Evolutionary conservation across 768 basidiomycete species (phyloP), one percentile per base, ranked within the genome.

Genomic region (Suillus fuscotomentosus): DNA sequence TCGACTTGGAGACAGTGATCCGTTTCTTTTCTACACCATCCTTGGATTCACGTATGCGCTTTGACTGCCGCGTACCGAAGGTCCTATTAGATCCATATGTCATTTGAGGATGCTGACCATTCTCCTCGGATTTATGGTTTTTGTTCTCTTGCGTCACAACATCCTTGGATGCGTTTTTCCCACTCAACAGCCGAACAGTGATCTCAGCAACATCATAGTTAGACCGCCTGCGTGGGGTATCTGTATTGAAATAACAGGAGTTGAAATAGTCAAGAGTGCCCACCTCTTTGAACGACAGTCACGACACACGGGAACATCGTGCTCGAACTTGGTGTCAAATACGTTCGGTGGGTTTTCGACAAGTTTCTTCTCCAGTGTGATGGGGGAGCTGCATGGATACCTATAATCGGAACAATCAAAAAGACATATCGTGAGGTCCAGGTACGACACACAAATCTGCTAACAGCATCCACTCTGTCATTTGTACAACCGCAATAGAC

Each of bases 381-480:
- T 87, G 64, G 86, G 71, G 36, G 84, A 87, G 3, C 84, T 86
- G 61, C 80, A 81, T 22, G 79, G 67, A 69, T 91, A 91, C 27
- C 90, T 91, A 63, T 66, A 51, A 68, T 38, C 56, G 36, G 55
- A 57, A 67, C 66, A 63, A 68, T 76, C 65, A 77, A 63, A 24
- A 45, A 60, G 55, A 56, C 36, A 61, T 43, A 57, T 57, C 22
- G 57, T 62, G 53, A 63, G 59, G 43, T 67, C 51, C 36, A 62
- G 48, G 62, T 66, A 50, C 36, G 62, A 78, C 88, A 72, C 69
- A 92, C 91, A 88, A 70, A 22, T 81, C 76, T 67, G 82, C 78
- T 61, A 94, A 70, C 38, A 78, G 74, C 57, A 86, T 80, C 91
- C 91, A 95, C 63, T 94, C 88, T 50, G 77, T 78, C 65, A 79